Evolutionary conservation across 169 alveolate species (phyloP).

Genomic region (Eimeria sp.): DNA sequence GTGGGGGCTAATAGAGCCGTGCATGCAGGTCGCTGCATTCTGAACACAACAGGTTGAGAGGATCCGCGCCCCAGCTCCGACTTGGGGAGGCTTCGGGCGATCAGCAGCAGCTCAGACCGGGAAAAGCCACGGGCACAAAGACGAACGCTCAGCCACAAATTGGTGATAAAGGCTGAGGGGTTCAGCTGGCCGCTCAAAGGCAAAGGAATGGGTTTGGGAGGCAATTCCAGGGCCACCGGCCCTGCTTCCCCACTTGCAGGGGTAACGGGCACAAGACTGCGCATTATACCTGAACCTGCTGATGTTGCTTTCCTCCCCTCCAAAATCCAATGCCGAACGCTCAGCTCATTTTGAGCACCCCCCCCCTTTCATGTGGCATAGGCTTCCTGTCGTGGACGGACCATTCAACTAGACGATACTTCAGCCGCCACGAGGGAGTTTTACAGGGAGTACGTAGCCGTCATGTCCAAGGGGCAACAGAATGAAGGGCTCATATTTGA

Average conservation of each 20-base stretch:
- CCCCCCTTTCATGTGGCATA: not conserved
- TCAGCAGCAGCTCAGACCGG: conserved; percentile 52
- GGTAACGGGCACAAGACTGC: conserved; percentile 41
- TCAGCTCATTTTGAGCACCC: not conserved
- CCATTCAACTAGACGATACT: not conserved
- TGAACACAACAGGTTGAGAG: conserved; percentile 59
- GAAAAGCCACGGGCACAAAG: conserved; percentile 61
- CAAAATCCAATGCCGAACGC: not conserved
- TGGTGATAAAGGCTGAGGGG: conserved; percentile 73
- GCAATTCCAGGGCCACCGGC: conserved; percentile 59
- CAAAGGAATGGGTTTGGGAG: conserved; percentile 55
- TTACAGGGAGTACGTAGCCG: not conserved
- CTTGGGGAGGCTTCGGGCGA: conserved; percentile 77
- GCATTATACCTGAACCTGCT: not conserved
- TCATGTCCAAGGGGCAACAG: not conserved
- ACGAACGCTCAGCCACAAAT: conserved; percentile 64
- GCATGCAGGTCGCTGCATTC: conserved; percentile 77
- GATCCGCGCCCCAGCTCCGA: conserved; percentile 37
- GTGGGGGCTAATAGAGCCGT: conserved; percentile 67
- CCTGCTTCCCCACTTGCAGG: conserved; percentile 74
- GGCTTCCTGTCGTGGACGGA: not conserved
- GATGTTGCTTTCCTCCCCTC: not conserved
- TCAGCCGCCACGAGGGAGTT: not conserved
- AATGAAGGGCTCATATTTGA: not conserved
- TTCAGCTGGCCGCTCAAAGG: conserved; percentile 64